Evolutionary conservation across 805 yeast species (phyloP).

Genomic region (Monosporozyma servazzii): DNA sequence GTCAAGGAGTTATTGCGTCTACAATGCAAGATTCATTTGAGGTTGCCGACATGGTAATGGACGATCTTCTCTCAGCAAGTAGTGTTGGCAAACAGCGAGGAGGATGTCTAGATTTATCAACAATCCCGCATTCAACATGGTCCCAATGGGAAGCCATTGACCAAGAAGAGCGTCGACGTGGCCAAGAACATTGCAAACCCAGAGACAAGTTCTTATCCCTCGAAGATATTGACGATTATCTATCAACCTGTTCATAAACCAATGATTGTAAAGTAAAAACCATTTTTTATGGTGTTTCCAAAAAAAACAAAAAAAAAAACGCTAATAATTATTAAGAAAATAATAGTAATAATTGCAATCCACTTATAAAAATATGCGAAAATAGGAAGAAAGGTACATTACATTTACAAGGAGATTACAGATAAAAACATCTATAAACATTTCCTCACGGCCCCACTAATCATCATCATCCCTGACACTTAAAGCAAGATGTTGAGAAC

Average conservation of each 20-base stretch:
- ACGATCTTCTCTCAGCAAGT: slow-evolving; percentile 38
- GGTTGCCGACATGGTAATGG: slow-evolving; percentile 56
- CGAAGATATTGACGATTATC: neutral
- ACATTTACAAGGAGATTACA: too few species aligned
- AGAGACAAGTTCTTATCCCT: slow-evolving; percentile 5
- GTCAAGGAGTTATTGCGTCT: slow-evolving; percentile 82
- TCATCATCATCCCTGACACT: neutral
- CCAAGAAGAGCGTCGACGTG: slow-evolving; percentile 15
- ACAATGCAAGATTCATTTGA: slow-evolving; percentile 80
- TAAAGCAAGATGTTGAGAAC: neutral
- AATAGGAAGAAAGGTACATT: too few species aligned
- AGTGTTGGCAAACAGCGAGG: neutral
- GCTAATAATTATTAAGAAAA: neutral
- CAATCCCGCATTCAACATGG: slow-evolving; percentile 23
- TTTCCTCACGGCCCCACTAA: too few species aligned
- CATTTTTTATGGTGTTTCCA: too few species aligned
- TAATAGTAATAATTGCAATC: too few species aligned
- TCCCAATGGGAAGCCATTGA: slow-evolving; percentile 23
- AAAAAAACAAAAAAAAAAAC: neutral
- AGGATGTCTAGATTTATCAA: slow-evolving; percentile 5
- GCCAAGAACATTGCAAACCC: slow-evolving; percentile 5
- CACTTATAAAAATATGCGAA: too few species aligned
- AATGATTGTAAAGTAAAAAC: neutral
- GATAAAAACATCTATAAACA: too few species aligned
- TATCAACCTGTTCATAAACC: neutral